Evolutionary conservation across 306 rosid genomes (phyloP), one percentile per base, ranked within the genome.

Genomic region (Sphenostylis stenocarpa): DNA sequence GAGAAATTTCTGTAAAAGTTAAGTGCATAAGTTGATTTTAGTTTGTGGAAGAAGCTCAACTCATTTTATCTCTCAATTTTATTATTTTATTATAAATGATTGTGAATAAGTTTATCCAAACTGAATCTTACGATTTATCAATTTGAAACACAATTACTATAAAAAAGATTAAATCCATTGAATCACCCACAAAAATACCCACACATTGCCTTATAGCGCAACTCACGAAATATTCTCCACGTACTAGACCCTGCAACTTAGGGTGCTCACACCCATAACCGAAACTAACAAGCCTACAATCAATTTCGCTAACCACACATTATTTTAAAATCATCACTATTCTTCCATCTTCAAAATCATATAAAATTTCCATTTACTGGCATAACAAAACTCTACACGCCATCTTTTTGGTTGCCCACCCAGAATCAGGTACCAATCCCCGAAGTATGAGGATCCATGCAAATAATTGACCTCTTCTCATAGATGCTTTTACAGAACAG

Each of bases 211-310:
- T 33, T 23, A 23, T 33, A n/a, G 20, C 7, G 15, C 24, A 76
- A 51, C 41, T 78, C 2, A 1, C 23, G 64, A 53, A n/a, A n/a
- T n/a, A n/a, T n/a, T n/a, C n/a, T n/a, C n/a, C n/a, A n/a, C n/a
- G n/a, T n/a, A n/a, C n/a, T n/a, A n/a, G n/a, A n/a, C 19, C 65
- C 23, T 14, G 47, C 64, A 77, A 33, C 79, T 20, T 39, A 63
- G n/a, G 53, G 33, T 33, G 63, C 67, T 36, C 10, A 48, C 38
- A 34, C 3, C 70, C 70, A 55, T 41, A 56, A 66, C 63, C 23
- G 34, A 7, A 58, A 78, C 70, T 31, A 77, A 8, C 15, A 63
- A 66, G 51, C 23, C 39, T 41, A 3, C 29, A 43, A 49, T 16
- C 34, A 76, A 81, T 7, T 57, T 58, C 21, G 5, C 0, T 20